These are phyloP conservation scores for Balansia obtecta DNA, from an alignment of 2,329 filamentous ascomycete genomes.

Conservation along the genomic window DNA sequence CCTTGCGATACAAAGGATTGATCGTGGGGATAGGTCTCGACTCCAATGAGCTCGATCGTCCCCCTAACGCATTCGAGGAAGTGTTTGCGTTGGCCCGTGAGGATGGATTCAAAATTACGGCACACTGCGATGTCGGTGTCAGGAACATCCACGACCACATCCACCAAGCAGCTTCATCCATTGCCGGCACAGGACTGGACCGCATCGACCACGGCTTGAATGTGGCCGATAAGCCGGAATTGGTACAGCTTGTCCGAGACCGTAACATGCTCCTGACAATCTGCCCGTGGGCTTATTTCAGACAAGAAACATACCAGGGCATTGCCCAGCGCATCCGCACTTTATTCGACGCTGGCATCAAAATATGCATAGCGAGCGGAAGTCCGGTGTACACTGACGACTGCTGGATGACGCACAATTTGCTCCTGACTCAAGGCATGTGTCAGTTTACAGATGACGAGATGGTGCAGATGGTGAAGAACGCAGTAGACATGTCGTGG, in stretches of 20 bases:
- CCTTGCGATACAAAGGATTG: constrained; percentile 22
- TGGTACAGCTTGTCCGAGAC: constrained; percentile 43
- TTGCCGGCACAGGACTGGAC: constrained; percentile 46
- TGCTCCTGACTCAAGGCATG: constrained; percentile 29
- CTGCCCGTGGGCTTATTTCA: constrained; percentile 37
- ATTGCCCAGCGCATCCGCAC: constrained; percentile 37
- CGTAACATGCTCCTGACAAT: constrained; percentile 50
- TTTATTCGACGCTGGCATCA: constrained; percentile 49
- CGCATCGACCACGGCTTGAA: constrained; percentile 65
- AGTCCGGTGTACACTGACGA: constrained; percentile 53
- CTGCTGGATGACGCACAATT: constrained; percentile 34
- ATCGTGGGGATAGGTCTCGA: constrained; percentile 34
- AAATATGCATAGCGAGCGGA: constrained; percentile 59
- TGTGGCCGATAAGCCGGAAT: constrained; percentile 41
- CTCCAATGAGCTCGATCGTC: constrained; percentile 31
- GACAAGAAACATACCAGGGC: constrained; percentile 16
- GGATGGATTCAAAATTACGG: constrained; percentile 32
- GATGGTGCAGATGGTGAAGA: constrained; percentile 28
- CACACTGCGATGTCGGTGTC: constrained; percentile 39
- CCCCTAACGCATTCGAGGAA: constrained; percentile 30
- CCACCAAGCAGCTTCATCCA: constrained; percentile 29
- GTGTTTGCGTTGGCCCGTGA: constrained; percentile 22
- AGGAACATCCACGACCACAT: constrained; percentile 39
- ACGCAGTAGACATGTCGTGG: constrained; percentile 34
- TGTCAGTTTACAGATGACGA: constrained; percentile 27